Conservation (phyloP, 2,329 filamentous ascomycete genomes). For the Apiospora phragmitis region DNA sequence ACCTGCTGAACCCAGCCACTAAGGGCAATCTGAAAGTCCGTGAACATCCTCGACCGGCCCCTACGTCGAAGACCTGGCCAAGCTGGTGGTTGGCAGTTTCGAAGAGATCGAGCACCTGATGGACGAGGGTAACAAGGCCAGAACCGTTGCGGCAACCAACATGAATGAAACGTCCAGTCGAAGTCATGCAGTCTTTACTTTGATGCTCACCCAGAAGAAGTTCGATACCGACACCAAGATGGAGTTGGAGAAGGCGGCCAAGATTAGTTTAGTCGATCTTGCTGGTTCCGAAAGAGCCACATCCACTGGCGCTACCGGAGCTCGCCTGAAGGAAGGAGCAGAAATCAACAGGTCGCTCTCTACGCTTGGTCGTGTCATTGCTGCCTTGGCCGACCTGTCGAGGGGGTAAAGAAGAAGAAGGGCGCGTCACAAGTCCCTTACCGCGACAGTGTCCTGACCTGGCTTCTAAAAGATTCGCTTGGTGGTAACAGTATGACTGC, state of each 20-base stretch:
- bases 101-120: conserved; percentile 95
- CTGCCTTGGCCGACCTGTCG: conserved; percentile 87
- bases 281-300: conserved; percentile 95
- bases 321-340: conserved; percentile 92
- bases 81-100: conserved; percentile 90
- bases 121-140: conserved; percentile 98
- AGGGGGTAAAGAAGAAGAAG: conserved; percentile 79
- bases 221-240: conserved; percentile 91
- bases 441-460: conserved; percentile 93
- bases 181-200: conserved; percentile 96
- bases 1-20: conserved; percentile 90
- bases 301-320: conserved; percentile 95
- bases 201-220: conserved; percentile 92
- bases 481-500: conserved; percentile 99
- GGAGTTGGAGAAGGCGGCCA: conserved; percentile 96
- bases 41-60: conserved; percentile 95
- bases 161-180: conserved; percentile 99
- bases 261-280: conserved; percentile 96
- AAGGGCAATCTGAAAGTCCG: conserved; percentile 97
- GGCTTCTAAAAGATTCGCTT: conserved; percentile 94
- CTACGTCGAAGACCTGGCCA: conserved; percentile 96
- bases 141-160: conserved; percentile 97
- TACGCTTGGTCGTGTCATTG: conserved; percentile 95
- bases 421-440: conserved; percentile 82
- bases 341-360: conserved; percentile 98